A percentile compares a stretch with the other conserved stretches of the same genome.
Evolutionary conservation across 2,329 filamentous ascomycete species (phyloP).

Genomic region (Lojkania enalia): DNA sequence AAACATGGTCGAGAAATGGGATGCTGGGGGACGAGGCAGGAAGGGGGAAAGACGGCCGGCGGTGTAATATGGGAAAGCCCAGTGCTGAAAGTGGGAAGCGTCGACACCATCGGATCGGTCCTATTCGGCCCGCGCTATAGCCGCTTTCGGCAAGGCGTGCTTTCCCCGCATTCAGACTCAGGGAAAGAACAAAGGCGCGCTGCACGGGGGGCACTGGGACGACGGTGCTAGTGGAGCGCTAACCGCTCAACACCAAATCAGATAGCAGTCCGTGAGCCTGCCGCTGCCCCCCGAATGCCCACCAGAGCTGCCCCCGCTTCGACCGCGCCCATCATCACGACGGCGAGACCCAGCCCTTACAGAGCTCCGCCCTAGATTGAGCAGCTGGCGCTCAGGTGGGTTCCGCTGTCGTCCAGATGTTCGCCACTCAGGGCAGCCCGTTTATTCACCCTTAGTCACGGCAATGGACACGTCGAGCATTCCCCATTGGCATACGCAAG

Average conservation of each 20-base stretch:
- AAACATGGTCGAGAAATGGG: neutral
- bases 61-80: conserved; percentile 13
- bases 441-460: conserved; percentile 4
- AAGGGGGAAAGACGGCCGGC: conserved; percentile 1
- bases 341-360: conserved; percentile 11
- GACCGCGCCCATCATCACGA: conserved; percentile 18
- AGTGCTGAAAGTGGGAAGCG: conserved; percentile 10
- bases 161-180: conserved; percentile 42
- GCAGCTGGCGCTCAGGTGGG: neutral
- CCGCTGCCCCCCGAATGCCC: conserved; percentile 1
- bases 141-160: conserved; percentile 21
- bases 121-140: conserved; percentile 17
- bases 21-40: neutral
- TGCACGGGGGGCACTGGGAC: neutral
- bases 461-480: conserved; percentile 1
- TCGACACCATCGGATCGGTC: conserved; percentile 1
- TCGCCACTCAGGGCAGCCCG: conserved; percentile 4
- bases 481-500: no score
- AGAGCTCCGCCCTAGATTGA: neutral
- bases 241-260: conserved; percentile 18
- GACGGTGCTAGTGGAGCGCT: neutral
- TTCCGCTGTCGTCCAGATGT: conserved; percentile 1
- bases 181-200: conserved; percentile 28
- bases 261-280: conserved; percentile 11
- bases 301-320: conserved; percentile 1